Base-by-base conservation (phyloP, 2,329 filamentous ascomycete genomes). In the Diaporthe helianthi region DNA sequence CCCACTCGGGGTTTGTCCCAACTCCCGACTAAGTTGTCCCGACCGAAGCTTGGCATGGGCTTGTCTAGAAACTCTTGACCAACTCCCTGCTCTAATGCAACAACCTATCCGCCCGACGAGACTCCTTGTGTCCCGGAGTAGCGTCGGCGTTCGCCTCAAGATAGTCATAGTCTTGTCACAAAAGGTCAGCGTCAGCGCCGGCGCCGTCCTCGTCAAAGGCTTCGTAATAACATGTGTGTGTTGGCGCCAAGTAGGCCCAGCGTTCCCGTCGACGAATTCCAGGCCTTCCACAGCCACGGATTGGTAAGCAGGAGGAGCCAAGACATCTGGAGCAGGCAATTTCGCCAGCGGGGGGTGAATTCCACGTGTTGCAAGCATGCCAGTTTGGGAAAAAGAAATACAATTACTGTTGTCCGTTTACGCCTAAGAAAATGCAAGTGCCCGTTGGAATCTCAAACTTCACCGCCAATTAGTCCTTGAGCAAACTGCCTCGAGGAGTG, bases 241-340 rank as follows among this genome's bases (percentile, higher is more conserved):
- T 61, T 61, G 41, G 58, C 58, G 58, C 58, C 58, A 61, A 61
- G 41, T 22, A 47, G 41, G 19, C 55, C 22, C 55, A 60, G 6
- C 41, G 33, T 19, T 19, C 38, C 31, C 41, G 41, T 13, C 19
- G 26, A 12, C 9, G 36, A 24, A 19, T 26, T 17, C 3, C 24
- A 46, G 10, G n/a, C 19, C 26, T 33, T 1, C 22, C 26, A 31
- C 12, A 13, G 58, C 13, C 58, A 36, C 24, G 29, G 36, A 36
- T 49, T 36, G 44, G 17, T 49, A 49, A 49, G 58, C 58, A 47
- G 41, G 13, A n/a, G n/a, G 36, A 33, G 58, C 58, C 58, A 61
- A 61, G 58, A n/a, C n/a, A n/a, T n/a, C n/a, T n/a, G n/a, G n/a
- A n/a, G 15, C n/a, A 36, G 2, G 6, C 58, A 63, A 63, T 63